Evolutionary conservation across 78 protist species (phyloP).

Genomic region (Cavenderia fasciculata): DNA sequence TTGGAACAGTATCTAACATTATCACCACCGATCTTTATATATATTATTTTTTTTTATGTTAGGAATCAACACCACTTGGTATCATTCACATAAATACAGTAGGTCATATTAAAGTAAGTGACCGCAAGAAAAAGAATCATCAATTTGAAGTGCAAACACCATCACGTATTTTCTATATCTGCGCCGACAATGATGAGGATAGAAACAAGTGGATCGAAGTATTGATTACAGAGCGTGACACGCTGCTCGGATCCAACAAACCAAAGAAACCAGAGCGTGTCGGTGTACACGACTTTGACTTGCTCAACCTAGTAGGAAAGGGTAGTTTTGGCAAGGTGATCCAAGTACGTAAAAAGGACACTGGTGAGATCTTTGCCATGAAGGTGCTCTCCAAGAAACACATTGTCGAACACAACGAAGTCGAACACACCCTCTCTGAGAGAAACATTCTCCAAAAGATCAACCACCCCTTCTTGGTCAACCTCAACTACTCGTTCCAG

Average conservation of each 20-base stretch:
- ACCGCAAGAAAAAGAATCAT: slow-evolving; percentile 45
- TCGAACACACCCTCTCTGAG: slow-evolving; percentile 94
- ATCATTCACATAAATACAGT: slow-evolving; percentile 69
- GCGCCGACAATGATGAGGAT: slow-evolving; percentile 77
- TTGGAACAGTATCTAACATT: too few relatives aligned
- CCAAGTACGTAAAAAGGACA: slow-evolving; percentile 84
- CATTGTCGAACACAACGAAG: slow-evolving; percentile 88
- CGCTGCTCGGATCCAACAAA: slow-evolving; percentile 11
- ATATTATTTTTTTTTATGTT: neutral
- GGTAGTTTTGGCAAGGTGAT: slow-evolving; percentile 96
- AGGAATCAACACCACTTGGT: slow-evolving; percentile 63
- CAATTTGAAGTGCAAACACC: slow-evolving; percentile 82
- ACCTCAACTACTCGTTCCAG: slow-evolving; percentile 94
- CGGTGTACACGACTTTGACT: slow-evolving; percentile 90
- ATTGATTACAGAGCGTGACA: slow-evolving; percentile 39
- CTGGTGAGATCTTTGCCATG: slow-evolving; percentile 88
- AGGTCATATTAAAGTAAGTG: slow-evolving; percentile 64
- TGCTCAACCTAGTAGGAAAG: slow-evolving; percentile 89
- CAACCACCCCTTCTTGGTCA: slow-evolving; percentile 92
- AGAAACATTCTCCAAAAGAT: slow-evolving; percentile 82
- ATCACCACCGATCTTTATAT: neutral
- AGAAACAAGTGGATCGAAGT: slow-evolving; percentile 75
- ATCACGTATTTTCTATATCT: slow-evolving; percentile 65
- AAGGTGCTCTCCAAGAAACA: slow-evolving; percentile 87
- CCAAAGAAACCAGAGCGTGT: slow-evolving; percentile 75